A percentile compares a stretch with the other conserved stretches of the same genome.
Conservation (phyloP, 2,329 filamentous ascomycete genomes). For the Alternaria ventricosa region DNA sequence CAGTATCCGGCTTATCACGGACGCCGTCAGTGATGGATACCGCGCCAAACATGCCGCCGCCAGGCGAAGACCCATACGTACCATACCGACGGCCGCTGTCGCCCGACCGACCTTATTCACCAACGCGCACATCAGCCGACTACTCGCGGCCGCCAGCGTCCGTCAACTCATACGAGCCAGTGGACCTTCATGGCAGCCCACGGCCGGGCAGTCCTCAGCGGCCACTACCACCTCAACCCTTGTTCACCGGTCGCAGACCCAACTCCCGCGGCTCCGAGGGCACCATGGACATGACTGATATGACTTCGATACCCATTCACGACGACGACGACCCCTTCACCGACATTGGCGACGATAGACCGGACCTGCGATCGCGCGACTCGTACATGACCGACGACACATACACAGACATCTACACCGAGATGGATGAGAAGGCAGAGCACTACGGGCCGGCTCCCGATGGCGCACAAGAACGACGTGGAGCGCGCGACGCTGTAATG, state of each 20-base stretch:
- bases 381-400: constrained; percentile 69
- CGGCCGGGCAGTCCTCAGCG: constrained; percentile 85
- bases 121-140: constrained; percentile 62
- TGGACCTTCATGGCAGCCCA: constrained; percentile 87
- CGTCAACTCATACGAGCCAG: constrained; percentile 78
- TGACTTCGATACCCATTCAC: constrained; percentile 73
- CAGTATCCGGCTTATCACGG: constrained; percentile 53
- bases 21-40: constrained; percentile 59
- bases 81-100: constrained; percentile 61
- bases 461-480: constrained; percentile 84
- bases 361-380: constrained; percentile 67
- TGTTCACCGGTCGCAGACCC: constrained; percentile 69
- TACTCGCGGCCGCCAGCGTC: constrained; percentile 75
- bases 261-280: constrained; percentile 52
- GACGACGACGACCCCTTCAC: constrained; percentile 74
- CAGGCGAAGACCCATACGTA: constrained; percentile 67
- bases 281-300: constrained; percentile 69
- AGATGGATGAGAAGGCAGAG: constrained; percentile 66
- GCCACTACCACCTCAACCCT: constrained; percentile 84
- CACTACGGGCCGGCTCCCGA: constrained; percentile 88
- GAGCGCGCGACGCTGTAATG: constrained; percentile 86
- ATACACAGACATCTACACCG: constrained; percentile 58
- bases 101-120: constrained; percentile 64
- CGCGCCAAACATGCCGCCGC: constrained; percentile 60
- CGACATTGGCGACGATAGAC: constrained; percentile 63